Conservation (phyloP, 768 basidiomycete genomes). For the Lentinula sp. region DNA sequence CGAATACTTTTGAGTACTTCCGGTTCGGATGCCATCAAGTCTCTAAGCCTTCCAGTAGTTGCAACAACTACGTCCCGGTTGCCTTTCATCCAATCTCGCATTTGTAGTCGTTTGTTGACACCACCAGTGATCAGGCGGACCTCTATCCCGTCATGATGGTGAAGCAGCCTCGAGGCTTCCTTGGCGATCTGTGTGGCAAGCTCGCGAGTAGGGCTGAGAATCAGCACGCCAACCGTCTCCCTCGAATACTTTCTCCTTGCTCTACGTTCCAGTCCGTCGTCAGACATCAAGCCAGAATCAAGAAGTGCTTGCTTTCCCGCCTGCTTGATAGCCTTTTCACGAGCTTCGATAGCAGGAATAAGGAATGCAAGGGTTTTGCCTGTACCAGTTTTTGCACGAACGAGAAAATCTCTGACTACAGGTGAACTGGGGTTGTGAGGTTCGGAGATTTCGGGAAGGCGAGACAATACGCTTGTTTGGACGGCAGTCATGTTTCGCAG, state of each 20-base stretch:
- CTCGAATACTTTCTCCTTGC: conserved; percentile 34
- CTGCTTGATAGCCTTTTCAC: conserved; percentile 51
- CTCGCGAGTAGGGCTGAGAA: conserved; percentile 89
- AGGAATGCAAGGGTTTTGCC: conserved; percentile 90
- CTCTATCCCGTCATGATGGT: conserved; percentile 56
- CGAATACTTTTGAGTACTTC: conserved; percentile 47
- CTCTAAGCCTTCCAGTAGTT: conserved; percentile 84
- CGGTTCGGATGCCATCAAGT: conserved; percentile 57
- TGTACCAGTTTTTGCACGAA: conserved; percentile 85
- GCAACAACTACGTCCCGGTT: conserved; percentile 80
- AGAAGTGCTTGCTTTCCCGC: conserved; percentile 31
- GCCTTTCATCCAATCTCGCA: conserved; percentile 58
- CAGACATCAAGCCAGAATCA: conserved; percentile 34
- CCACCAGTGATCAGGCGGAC: conserved; percentile 80
- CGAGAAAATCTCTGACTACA: conserved; percentile 60
- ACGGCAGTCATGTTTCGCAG: conserved; percentile 74
- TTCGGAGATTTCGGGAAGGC: conserved; percentile 63
- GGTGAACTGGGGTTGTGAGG: conserved; percentile 34
- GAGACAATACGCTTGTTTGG: conserved; percentile 70
- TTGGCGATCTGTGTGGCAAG: conserved; percentile 85
- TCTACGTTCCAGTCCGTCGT: conserved; percentile 19
- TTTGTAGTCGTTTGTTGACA: conserved; percentile 54
- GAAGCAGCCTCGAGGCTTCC: conserved; percentile 65
- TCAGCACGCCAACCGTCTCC: conserved; percentile 58
- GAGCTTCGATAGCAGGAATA: conserved; percentile 77